A percentile compares a stretch with the other conserved stretches of the same genome.
These are phyloP conservation scores for Alternaria solani DNA, from an alignment of 2,329 filamentous ascomycete genomes.

Conservation along the genomic window DNA sequence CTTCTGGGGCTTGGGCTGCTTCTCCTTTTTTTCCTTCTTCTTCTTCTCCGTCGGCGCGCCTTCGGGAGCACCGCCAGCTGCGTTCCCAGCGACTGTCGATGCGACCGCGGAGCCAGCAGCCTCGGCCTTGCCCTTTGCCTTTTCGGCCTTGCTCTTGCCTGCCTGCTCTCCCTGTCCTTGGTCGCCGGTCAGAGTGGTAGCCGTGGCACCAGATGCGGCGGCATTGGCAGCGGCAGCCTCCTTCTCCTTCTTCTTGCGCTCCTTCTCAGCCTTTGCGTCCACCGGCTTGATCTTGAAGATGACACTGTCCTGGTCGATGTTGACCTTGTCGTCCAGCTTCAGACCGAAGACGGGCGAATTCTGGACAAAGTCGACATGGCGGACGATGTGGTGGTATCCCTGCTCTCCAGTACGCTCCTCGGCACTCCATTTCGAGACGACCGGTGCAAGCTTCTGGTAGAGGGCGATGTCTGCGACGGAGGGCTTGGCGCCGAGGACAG, in stretches of 20 bases:
- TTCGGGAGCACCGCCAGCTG: slow-evolving; percentile 46
- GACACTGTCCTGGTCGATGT: slow-evolving; percentile 79
- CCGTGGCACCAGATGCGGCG: slow-evolving; percentile 60
- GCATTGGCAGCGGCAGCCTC: slow-evolving; percentile 65
- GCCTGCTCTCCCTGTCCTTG: slow-evolving; percentile 47
- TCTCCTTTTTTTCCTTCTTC: slow-evolving; percentile 90
- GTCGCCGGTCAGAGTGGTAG: slow-evolving; percentile 47
- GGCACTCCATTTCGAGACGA: slow-evolving; percentile 79
- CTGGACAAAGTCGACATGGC: slow-evolving; percentile 93
- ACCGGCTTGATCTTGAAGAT: slow-evolving; percentile 87
- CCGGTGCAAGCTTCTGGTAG: slow-evolving; percentile 78
- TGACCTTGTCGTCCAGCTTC: slow-evolving; percentile 77
- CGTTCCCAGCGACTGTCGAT: slow-evolving; percentile 56
- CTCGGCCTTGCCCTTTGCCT: slow-evolving; percentile 62
- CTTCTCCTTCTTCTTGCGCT: slow-evolving; percentile 96
- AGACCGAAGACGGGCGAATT: slow-evolving; percentile 78
- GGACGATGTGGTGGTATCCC: slow-evolving; percentile 89
- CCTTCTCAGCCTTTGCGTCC: slow-evolving; percentile 94
- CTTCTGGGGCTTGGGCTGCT: slow-evolving; percentile 76
- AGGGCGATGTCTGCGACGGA: slow-evolving; percentile 86
- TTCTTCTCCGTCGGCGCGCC: slow-evolving; percentile 58
- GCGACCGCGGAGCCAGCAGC: slow-evolving; percentile 61
- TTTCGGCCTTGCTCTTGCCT: slow-evolving; percentile 57
- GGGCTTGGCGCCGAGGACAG: slow-evolving; percentile 87
- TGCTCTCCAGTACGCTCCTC: slow-evolving; percentile 91